Percentiles rank a stretch among this genome's conserved stretches.
Evolutionary conservation across 2,329 filamentous ascomycete genomes (phyloP).

Genomic region (Endocalyx cinctus): DNA sequence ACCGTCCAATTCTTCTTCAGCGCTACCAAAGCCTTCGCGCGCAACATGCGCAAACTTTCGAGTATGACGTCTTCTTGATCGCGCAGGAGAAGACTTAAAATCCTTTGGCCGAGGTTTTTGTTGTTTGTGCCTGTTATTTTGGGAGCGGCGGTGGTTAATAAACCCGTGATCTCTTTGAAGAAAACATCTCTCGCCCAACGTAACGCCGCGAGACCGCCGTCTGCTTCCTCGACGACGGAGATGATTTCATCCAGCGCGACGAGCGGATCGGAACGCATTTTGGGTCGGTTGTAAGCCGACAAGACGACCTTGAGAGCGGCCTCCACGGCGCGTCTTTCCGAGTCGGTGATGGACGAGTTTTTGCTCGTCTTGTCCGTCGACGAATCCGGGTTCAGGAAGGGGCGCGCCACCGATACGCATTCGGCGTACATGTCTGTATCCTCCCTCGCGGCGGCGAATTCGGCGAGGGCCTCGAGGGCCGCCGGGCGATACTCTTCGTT

Average conservation of each 20-base stretch:
- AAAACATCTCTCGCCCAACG: conserved; percentile 45
- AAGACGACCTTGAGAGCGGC: conserved; percentile 48
- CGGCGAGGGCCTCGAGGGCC: conserved; percentile 67
- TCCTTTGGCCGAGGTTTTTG: conserved; percentile 26
- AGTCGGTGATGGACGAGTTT: conserved; percentile 38
- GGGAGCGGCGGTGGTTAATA: conserved; percentile 13
- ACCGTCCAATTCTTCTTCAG: conserved; percentile 37
- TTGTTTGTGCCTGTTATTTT: conserved; percentile 10
- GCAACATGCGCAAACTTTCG: conserved; percentile 45
- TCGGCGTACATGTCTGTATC: conserved; percentile 68
- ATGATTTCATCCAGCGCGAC: conserved; percentile 36
- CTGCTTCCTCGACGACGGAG: conserved; percentile 28
- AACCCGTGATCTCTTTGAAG: conserved; percentile 48
- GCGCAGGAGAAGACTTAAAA: conserved; percentile 43
- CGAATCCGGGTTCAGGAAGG: conserved; percentile 53
- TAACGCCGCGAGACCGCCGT: conserved; percentile 32
- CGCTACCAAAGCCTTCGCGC: conserved; percentile 41
- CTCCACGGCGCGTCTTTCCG: conserved; percentile 38
- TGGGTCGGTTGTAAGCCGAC: conserved; percentile 42
- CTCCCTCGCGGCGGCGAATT: conserved; percentile 62
- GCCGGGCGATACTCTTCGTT: conserved; percentile 79
- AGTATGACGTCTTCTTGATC: conserved; percentile 42
- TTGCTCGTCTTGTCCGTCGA: conserved; percentile 37
- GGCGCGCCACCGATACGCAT: conserved; percentile 58
- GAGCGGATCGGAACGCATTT: conserved; percentile 32